Evolutionary conservation across 306 rosid species (phyloP).

Genomic region (Sophora flavescens): DNA sequence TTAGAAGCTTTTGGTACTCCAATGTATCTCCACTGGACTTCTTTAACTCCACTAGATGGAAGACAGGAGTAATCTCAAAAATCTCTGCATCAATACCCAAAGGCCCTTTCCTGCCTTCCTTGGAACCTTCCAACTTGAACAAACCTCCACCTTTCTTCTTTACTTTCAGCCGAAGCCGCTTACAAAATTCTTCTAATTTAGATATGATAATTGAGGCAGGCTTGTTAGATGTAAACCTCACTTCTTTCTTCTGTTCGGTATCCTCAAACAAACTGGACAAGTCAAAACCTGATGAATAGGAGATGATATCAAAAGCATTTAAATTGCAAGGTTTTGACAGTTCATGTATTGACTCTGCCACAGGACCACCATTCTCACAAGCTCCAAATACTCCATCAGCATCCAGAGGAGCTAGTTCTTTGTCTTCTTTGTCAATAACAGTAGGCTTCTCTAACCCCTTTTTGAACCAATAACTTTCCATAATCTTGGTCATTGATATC

Average conservation of each 20-base stretch:
- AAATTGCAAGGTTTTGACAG: conserved; percentile 64
- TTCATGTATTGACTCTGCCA: conserved; percentile 50
- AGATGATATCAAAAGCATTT: conserved; percentile 91
- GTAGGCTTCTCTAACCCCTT: conserved; percentile 60
- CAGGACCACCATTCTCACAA: conserved; percentile 45
- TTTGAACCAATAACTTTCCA: conserved; percentile 75
- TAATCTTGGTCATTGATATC: conserved; percentile 67
- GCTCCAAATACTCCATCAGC: conserved; percentile 62
- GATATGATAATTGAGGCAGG: conserved; percentile 72
- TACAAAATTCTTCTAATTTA: conserved; percentile 77
- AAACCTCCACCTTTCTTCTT: conserved; percentile 75
- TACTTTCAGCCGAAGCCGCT: conserved; percentile 62
- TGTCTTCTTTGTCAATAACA: conserved; percentile 33
- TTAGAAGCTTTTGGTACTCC: conserved; percentile 74
- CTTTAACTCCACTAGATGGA: conserved; percentile 85
- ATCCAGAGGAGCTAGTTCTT: conserved; percentile 58
- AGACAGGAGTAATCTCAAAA: conserved; percentile 78
- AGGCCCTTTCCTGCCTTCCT: conserved; percentile 78
- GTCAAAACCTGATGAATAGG: conserved; percentile 86
- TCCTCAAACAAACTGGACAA: conserved; percentile 86
- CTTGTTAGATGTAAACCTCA: conserved; percentile 71
- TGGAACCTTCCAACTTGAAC: conserved; percentile 76
- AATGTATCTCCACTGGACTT: conserved; percentile 81
- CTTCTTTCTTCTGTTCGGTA: conserved; percentile 61
- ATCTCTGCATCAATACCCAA: conserved; percentile 80